Evolutionary conservation across 257 asterid species (phyloP), one percentile per base, ranked within the genome.

Genomic region (Nicotiana sylvestris): DNA sequence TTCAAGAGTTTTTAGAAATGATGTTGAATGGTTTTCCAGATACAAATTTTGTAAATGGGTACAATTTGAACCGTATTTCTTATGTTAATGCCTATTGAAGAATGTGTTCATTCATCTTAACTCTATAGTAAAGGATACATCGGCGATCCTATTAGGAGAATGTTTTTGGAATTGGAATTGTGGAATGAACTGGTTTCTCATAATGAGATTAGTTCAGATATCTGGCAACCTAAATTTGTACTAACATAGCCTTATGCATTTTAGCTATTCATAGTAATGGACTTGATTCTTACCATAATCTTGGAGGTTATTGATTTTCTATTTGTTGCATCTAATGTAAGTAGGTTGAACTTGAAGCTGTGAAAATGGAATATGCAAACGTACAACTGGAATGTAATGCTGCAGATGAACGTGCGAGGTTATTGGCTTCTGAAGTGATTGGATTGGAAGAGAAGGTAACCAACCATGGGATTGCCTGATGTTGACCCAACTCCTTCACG

Each of bases 341-440:
- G 78, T 85, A 96, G 99, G 96, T 79, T 82, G 97, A 91, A 91
- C 97, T 96, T 84, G 91, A 94, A 82, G 88, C 96, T 84, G 89
- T 94, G 82, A 91, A 85, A 89, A 85, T 86, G 51, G 97, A 93
- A 86, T 94, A 89, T 85, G 87, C 89, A 84, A 93, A 93, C 85
- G 95, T 91, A 49, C 97, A 90, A 80, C 81, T 96, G 85, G 99
- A 94, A 90, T 96, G 98, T 83, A 90, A 89, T 87, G 98, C 99
- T 66, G 99, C 98, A 76, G 99, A 96, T 91, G 98, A 96, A 86
- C 97, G 98, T n/a, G 94, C 98, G 68, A 96, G 91, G 82, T 87
- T 96, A 79, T 89, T 96, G 88, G 98, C 98, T 82, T 91, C 99
- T 78, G 99, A 96, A 92, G 98, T 96, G 83, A 96, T 96, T 89